These are phyloP conservation scores for Incumbomyces lentus DNA, from an alignment of 2,329 filamentous ascomycete species.

Conservation along the genomic window DNA sequence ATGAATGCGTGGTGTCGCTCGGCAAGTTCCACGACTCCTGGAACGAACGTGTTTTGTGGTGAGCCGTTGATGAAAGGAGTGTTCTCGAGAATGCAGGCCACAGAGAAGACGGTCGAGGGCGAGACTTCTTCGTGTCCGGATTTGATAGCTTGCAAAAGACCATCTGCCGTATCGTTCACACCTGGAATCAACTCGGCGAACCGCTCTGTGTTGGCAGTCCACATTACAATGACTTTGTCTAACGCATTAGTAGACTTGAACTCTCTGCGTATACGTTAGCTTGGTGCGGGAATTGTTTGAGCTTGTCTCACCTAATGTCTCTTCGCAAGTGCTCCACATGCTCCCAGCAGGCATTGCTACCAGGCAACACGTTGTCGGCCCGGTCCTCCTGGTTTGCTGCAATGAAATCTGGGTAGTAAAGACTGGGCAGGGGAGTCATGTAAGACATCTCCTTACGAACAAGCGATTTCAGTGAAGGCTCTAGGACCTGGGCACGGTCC, in stretches of 20 bases:
- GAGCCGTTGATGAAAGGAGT: conserved; percentile 98
- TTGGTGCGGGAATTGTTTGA: not conserved
- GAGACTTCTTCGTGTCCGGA: conserved; percentile 80
- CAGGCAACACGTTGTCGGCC: conserved; percentile 79
- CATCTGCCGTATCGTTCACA: conserved; percentile 93
- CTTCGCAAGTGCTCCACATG: conserved; percentile 89
- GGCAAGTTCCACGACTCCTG: conserved; percentile 79
- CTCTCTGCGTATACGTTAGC: conserved; percentile 42
- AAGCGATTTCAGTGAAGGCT: conserved; percentile 82
- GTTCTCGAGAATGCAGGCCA: conserved; percentile 82
- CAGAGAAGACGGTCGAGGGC: conserved; percentile 89
- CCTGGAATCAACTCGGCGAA: conserved; percentile 80
- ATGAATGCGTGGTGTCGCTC: conserved; percentile 82
- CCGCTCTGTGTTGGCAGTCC: conserved; percentile 98
- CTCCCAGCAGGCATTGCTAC: conserved; percentile 70
- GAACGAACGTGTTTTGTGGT: conserved; percentile 97
- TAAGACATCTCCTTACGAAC: conserved; percentile 87
- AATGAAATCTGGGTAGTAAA: conserved; percentile 99
- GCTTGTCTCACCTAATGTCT: conserved; percentile 62
- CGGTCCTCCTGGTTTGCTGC: conserved; percentile 96
- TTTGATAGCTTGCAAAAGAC: conserved; percentile 80
- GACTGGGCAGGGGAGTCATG: conserved; percentile 81
- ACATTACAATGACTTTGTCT: conserved; percentile 94
- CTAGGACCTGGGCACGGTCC: conserved; percentile 90
- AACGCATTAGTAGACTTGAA: conserved; percentile 80